A percentile compares a stretch with the other conserved stretches of the same genome.
Conservation (phyloP, 2,329 filamentous ascomycete species). For the Hypoxylon sp. region DNA sequence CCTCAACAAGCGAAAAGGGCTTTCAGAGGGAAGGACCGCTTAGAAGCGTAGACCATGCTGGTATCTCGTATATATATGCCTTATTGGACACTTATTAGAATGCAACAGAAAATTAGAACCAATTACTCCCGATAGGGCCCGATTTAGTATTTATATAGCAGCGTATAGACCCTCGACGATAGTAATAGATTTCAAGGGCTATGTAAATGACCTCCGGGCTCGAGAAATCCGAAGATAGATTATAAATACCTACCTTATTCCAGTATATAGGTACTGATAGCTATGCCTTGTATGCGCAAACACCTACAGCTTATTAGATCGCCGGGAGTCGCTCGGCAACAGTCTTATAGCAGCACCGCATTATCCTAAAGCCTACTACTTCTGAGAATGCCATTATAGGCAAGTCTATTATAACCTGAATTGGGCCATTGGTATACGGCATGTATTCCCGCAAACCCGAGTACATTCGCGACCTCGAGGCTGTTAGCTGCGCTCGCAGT, state of each 20-base stretch:
- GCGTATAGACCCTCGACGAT: no score
- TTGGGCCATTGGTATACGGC: neutral
- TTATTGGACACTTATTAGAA: neutral
- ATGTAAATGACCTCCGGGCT: neutral
- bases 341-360: neutral
- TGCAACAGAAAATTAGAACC: neutral
- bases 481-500: neutral
- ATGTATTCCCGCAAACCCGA: neutral
- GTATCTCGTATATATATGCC: neutral
- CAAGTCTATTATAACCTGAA: neutral
- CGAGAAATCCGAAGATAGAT: neutral
- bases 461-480: neutral
- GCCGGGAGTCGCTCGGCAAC: no score
- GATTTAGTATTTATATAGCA: neutral
- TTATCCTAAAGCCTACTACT: neutral
- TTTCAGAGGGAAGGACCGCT: neutral
- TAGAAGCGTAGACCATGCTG: neutral
- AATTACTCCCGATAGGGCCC: neutral
- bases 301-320: no score
- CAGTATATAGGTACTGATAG: no score
- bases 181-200: neutral
- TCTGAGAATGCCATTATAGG: neutral
- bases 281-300: no score
- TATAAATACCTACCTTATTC: no score
- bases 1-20: neutral